Evolutionary conservation across 345 rosid genomes (phyloP).

Genomic region (Eucalyptus sideroxylon): DNA sequence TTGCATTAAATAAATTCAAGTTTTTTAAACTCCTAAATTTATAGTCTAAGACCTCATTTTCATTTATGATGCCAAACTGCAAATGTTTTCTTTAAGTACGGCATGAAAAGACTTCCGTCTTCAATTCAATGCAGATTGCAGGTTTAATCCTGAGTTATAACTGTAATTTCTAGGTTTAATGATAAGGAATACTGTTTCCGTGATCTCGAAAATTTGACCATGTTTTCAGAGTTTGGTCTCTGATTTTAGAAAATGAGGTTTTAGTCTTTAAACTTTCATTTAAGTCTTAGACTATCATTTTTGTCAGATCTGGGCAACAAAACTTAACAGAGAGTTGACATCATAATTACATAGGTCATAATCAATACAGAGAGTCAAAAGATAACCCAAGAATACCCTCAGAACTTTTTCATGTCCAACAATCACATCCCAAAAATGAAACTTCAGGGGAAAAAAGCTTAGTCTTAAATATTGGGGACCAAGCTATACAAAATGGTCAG

Average conservation of each 20-base stretch:
- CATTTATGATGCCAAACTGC: neutral
- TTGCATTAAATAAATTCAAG: neutral
- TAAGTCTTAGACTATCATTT: neutral
- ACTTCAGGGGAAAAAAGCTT: neutral
- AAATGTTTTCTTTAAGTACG: neutral
- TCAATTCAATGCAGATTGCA: neutral
- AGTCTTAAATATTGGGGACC: neutral
- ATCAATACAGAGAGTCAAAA: neutral
- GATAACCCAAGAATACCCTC: neutral
- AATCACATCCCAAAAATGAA: neutral
- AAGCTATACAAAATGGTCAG: neutral
- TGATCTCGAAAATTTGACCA: neutral
- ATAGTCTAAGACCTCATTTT: neutral
- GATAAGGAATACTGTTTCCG: neutral
- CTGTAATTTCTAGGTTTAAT: neutral
- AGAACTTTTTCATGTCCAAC: neutral
- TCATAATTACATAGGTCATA: neutral
- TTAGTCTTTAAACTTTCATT: neutral
- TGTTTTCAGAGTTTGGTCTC: neutral
- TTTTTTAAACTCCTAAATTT: neutral
- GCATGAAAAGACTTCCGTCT: neutral
- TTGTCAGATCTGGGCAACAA: neutral
- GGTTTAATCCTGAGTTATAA: neutral
- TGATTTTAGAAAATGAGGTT: neutral
- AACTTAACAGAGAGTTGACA: neutral